Percentiles rank a stretch among this genome's conserved stretches.
Conservation (phyloP, 345 rosid genomes). For the Excoecaria cochinchinensis region DNA sequence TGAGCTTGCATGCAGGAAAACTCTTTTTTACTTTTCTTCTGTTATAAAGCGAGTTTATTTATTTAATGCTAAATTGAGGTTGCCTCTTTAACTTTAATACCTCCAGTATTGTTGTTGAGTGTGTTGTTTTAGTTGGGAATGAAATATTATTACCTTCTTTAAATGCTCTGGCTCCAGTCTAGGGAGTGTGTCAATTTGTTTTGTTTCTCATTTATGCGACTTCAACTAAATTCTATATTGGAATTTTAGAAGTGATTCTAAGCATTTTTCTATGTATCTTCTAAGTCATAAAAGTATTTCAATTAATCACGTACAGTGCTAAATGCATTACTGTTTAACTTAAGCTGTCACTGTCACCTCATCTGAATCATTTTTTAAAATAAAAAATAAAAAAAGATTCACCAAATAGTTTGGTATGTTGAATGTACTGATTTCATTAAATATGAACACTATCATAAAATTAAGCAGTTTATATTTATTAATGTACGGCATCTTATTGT, state of each 20-base stretch:
- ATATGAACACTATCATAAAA: no score
- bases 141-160: neutral
- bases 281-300: neutral
- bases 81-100: neutral
- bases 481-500: no score
- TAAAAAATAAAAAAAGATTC: no score
- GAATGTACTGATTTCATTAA: no score
- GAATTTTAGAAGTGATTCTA: neutral
- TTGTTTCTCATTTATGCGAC: neutral
- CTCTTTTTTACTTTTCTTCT: neutral
- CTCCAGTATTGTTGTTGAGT: neutral
- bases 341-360: no score
- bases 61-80: constrained; percentile 6
- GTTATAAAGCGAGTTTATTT: constrained; percentile 7
- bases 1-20: constrained; percentile 14
- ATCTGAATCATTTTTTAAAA: no score
- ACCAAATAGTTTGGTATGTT: no score
- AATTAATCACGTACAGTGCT: neutral
- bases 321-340: neutral
- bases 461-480: no score
- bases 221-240: neutral
- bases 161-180: neutral
- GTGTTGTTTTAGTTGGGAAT: neutral
- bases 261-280: neutral
- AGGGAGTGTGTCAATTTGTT: neutral